Base-by-base conservation (phyloP, 129 eudicot species). In the Centaurea solstitialis region DNA sequence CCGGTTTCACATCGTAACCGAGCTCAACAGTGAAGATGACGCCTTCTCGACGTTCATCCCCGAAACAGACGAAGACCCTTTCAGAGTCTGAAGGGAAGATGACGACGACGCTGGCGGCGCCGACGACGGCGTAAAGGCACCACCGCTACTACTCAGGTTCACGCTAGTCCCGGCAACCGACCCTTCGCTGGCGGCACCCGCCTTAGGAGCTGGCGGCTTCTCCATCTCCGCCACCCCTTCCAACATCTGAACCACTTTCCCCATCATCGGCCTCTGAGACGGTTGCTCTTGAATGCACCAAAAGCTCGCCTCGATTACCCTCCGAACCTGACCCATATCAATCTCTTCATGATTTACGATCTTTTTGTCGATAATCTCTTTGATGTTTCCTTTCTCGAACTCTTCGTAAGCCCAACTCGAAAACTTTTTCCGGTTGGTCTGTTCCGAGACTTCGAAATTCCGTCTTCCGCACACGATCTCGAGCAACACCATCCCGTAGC, bases 241-340 rank as follows among this genome's bases (percentile, higher is more conserved):
- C 70, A 94, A 85, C 97, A 93, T 91, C 65, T 93, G 98, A 72
- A 93, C 98, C 15, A 93, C 97, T 80, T 88, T 91, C 15, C 98
- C 94, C 98, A 94, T 94, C 91, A 82, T 86, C 11, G 98, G 98
- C 87, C 98, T 87, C 9, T 90, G 94, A 18, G 96, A 90, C 11
- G 98, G 94, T 37, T 88, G 96, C 75, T 94, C 96, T 86, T 92
- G 97, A 22, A 94, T 94, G 82, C 98, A 94, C 98, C 98, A 94
- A 80, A 94, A 94, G 43, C 98, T 88, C 11, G 88, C 93, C 74
- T 84, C 81, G 41, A 94, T 81, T 5, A 84, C 94, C 53, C 97
- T 87, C 17, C 72, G 82, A 33, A 90, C 88, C 73, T 90, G 96
- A 21, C 83, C 97, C 92, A 87, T 87, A 69, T 92, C 85, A 0